Conservation (phyloP, 83 land plant species). For the Larix sibirica region DNA sequence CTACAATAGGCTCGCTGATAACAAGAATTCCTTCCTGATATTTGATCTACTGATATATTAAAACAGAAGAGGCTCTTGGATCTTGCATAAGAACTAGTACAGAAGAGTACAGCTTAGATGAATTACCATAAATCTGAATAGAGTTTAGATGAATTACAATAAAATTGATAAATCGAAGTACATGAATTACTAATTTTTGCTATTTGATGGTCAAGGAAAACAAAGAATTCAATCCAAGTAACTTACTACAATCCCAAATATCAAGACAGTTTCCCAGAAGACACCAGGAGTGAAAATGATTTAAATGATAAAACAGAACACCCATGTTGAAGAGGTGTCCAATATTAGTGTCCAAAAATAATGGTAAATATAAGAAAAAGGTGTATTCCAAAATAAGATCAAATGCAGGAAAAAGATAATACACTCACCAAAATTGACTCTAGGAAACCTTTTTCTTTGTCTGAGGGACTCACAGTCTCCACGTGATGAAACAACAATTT, state of each 20-base stretch:
- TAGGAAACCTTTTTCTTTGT: slow-evolving; percentile 5
- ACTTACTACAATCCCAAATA: neutral
- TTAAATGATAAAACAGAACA: neutral
- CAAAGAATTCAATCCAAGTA: neutral
- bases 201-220: neutral
- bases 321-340: neutral
- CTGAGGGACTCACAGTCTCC: slow-evolving; percentile 11
- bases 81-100: neutral
- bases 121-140: neutral
- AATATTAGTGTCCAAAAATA: neutral
- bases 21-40: neutral
- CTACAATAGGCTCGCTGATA: neutral
- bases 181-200: neutral
- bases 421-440: slow-evolving; percentile 11
- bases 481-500: slow-evolving; percentile 10
- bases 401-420: neutral
- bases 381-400: neutral
- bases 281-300: neutral
- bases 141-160: neutral
- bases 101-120: neutral
- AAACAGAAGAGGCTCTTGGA: neutral
- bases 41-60: neutral
- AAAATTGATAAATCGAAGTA: neutral
- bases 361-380: neutral
- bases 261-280: neutral